phyloP scores from a whole-genome alignment of 139 green algal genomes.

The Picochlorum sp. region DNA sequence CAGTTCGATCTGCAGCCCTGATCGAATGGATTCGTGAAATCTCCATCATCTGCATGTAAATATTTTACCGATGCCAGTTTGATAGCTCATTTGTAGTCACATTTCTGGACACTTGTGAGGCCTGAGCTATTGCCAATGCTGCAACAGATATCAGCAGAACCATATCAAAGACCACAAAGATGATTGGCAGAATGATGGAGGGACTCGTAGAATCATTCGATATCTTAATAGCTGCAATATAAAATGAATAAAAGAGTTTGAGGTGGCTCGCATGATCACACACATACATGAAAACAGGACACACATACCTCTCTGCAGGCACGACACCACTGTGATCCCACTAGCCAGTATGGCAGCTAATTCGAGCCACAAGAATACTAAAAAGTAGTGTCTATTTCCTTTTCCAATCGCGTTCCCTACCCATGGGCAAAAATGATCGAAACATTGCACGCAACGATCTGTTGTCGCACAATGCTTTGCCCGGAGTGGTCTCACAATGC shows the following conservation, averaged over 20 bases:
- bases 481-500: constrained; percentile 80
- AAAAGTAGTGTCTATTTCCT: constrained; percentile 74
- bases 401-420: constrained; percentile 82
- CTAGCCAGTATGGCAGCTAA: constrained; percentile 54
- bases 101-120: constrained; percentile 67
- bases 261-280: not conserved
- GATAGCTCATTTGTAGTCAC: constrained; percentile 95
- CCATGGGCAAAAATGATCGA: constrained; percentile 99
- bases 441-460: constrained; percentile 80
- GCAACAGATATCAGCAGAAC: constrained; percentile 75
- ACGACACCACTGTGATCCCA: constrained; percentile 35
- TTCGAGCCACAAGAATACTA: constrained; percentile 81
- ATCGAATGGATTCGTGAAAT: constrained; percentile 87
- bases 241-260: constrained; percentile 1
- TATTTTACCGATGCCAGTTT: constrained; percentile 90
- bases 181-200: constrained; percentile 21
- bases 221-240: constrained; percentile 1
- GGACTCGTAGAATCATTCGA: not conserved
- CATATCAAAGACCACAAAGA: constrained; percentile 71
- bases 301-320: constrained; percentile 16
- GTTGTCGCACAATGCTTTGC: constrained; percentile 86
- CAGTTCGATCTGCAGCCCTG: constrained; percentile 57
- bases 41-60: constrained; percentile 49
- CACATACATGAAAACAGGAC: not conserved
- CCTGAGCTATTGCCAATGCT: constrained; percentile 71